phyloP scores from a whole-genome alignment of 2,329 filamentous ascomycete genomes.

The Penicillium sp. region DNA sequence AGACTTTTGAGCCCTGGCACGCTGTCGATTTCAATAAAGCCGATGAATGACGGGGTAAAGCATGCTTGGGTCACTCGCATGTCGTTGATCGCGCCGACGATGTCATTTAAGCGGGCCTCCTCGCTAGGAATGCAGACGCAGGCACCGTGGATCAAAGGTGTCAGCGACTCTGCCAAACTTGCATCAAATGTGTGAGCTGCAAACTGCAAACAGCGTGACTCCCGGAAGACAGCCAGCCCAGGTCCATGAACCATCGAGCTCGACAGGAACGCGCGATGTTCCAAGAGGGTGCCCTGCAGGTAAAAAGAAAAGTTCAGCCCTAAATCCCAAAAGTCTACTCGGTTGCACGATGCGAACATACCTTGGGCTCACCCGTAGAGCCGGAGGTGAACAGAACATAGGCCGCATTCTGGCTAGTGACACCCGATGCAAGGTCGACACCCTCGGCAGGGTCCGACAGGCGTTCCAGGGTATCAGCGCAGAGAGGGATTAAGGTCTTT shows the following conservation, averaged over 20 bases:
- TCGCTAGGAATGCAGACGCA: constrained; percentile 59
- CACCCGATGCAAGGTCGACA: constrained; percentile 22
- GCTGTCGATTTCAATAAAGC: constrained; percentile 44
- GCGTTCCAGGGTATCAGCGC: constrained; percentile 23
- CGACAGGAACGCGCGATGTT: constrained; percentile 59
- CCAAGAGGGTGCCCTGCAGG: constrained; percentile 59
- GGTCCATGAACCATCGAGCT: constrained; percentile 54
- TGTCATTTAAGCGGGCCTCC: constrained; percentile 49
- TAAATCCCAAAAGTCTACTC: too few relatives aligned
- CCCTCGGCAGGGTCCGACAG: constrained; percentile 18
- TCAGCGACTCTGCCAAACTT: constrained; percentile 55
- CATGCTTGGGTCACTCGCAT: constrained; percentile 56
- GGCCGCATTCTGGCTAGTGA: constrained; percentile 34
- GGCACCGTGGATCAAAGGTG: constrained; percentile 55
- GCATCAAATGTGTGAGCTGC: constrained; percentile 58
- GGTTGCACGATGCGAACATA: constrained; percentile 12
- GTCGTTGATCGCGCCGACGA: constrained; percentile 51
- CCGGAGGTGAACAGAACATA: constrained; percentile 63
- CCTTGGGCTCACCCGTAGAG: constrained; percentile 56
- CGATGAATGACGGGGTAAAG: constrained; percentile 60
- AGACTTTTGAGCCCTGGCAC: constrained; percentile 46
- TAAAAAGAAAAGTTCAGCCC: background rate
- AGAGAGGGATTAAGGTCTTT: constrained; percentile 30
- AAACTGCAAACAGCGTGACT: constrained; percentile 58
- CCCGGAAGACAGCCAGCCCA: constrained; percentile 48